Percentiles rank a stretch among this genome's conserved stretches.
Evolutionary conservation across 768 basidiomycete genomes (phyloP).

Genomic region (Suillus bovinus): DNA sequence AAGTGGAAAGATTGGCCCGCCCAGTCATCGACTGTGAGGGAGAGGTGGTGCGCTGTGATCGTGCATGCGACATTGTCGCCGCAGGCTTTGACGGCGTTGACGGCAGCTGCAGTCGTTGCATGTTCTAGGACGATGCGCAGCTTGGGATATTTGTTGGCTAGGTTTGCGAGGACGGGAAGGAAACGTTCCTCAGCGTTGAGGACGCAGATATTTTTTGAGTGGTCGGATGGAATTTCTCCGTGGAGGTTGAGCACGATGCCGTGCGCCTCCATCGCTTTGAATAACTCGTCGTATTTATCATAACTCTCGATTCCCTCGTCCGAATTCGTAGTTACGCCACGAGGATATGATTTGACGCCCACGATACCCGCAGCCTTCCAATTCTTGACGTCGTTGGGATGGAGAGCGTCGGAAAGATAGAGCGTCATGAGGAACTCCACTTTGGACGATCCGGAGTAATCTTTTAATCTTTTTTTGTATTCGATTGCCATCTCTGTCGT

Average conservation of each 20-base stretch:
- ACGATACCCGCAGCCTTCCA: conserved; percentile 83
- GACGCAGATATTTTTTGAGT: conserved; percentile 76
- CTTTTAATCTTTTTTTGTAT: conserved; percentile 76
- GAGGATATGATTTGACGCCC: conserved; percentile 94
- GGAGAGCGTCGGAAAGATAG: conserved; percentile 90
- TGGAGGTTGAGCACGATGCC: conserved; percentile 96
- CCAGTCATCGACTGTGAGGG: conserved; percentile 94
- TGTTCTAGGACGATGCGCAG: conserved; percentile 97
- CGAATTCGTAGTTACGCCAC: conserved; percentile 97
- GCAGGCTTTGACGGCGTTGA: conserved; percentile 79
- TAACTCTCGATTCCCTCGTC: conserved; percentile 97
- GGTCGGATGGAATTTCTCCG: conserved; percentile 93
- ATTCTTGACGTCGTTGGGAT: conserved; percentile 87
- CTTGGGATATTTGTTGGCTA: conserved; percentile 82
- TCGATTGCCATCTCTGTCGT: conserved; percentile 76
- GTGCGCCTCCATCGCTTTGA: conserved; percentile 90
- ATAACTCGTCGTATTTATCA: conserved; percentile 88
- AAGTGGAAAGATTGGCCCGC: conserved; percentile 94
- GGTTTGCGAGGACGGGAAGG: conserved; percentile 79
- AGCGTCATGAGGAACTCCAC: conserved; percentile 95
- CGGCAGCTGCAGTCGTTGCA: conserved; percentile 89
- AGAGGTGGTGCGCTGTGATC: conserved; percentile 96
- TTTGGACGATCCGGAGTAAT: conserved; percentile 57
- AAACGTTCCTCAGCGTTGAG: conserved; percentile 92
- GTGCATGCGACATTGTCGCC: conserved; percentile 90